These are phyloP conservation scores for Debaryomyces coudertii DNA, from an alignment of 1,139 yeast genomes.

Conservation along the genomic window DNA sequence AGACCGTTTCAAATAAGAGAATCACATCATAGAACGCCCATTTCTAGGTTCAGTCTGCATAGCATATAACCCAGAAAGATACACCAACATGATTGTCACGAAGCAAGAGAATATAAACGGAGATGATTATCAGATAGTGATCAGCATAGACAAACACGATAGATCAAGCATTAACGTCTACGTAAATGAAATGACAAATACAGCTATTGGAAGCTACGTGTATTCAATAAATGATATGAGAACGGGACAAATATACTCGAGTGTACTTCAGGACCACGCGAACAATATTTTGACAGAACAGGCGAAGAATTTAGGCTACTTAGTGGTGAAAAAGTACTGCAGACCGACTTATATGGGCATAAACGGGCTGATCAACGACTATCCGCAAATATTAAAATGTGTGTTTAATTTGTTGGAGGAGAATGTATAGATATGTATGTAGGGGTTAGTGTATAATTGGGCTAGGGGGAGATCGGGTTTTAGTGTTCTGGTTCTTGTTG, in stretches of 20 bases:
- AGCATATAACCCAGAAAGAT: background rate
- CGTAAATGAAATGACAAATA: slow-evolving; percentile 19
- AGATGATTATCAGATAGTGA: slow-evolving; percentile 13
- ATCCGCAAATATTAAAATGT: background rate
- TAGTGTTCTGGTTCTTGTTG: no score
- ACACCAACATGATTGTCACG: background rate
- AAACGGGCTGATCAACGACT: slow-evolving; percentile 15
- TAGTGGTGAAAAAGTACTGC: slow-evolving; percentile 19
- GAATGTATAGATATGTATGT: background rate
- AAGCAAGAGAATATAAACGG: slow-evolving; percentile 11
- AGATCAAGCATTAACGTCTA: slow-evolving; percentile 20
- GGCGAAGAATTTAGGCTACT: slow-evolving; percentile 15
- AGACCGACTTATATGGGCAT: slow-evolving; percentile 22
- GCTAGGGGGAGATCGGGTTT: no score
- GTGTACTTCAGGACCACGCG: slow-evolving; percentile 14
- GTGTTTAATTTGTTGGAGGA: slow-evolving; percentile 6
- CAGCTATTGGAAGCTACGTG: slow-evolving; percentile 20
- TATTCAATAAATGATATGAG: slow-evolving; percentile 18
- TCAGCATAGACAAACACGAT: slow-evolving; percentile 11
- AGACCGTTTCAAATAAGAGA: background rate
- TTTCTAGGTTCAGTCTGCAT: background rate
- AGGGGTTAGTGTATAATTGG: no score
- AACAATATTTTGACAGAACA: slow-evolving; percentile 15
- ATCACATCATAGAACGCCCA: background rate
- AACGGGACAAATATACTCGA: slow-evolving; percentile 16